Evolutionary conservation across 2,329 filamentous ascomycete species (phyloP).

Genomic region (Fusarium nematophilum): DNA sequence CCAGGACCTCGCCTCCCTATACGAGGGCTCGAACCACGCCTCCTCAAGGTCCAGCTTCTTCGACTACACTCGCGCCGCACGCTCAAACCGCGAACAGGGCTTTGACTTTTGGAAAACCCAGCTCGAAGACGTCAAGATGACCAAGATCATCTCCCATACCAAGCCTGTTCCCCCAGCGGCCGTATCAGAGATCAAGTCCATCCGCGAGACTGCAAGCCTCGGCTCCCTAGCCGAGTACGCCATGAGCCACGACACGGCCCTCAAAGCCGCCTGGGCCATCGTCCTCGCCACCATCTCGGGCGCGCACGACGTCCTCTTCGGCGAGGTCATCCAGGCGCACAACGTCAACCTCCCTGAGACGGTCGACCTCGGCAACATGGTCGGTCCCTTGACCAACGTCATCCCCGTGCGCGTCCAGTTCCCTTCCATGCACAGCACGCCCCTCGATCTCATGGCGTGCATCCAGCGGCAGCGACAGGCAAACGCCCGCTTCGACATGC

Average conservation of each 20-base stretch:
- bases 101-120: conserved; percentile 59
- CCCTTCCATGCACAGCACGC: conserved; percentile 56
- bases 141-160: conserved; percentile 56
- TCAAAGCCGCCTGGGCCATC: conserved; percentile 69
- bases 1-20: conserved; percentile 61
- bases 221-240: conserved; percentile 56
- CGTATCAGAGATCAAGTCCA: conserved; percentile 50
- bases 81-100: conserved; percentile 52
- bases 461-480: conserved; percentile 62
- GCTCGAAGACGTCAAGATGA: conserved; percentile 59
- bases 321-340: conserved; percentile 63
- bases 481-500: conserved; percentile 61
- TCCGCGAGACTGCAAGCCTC: conserved; percentile 55
- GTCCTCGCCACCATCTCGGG: conserved; percentile 63
- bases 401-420: conserved; percentile 62
- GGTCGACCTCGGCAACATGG: conserved; percentile 67
- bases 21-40: conserved; percentile 50
- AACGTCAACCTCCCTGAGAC: conserved; percentile 54
- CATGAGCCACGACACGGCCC: conserved; percentile 62
- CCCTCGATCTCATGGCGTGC: conserved; percentile 60
- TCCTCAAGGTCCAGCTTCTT: conserved; percentile 58
- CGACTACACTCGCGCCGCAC: conserved; percentile 58
- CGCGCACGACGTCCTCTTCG: conserved; percentile 65
- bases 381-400: conserved; percentile 60
- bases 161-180: conserved; percentile 53